A percentile compares a stretch with the other conserved stretches of the same genome.
Evolutionary conservation across 106 monocot species (phyloP).

Genomic region (Allium sativum): DNA sequence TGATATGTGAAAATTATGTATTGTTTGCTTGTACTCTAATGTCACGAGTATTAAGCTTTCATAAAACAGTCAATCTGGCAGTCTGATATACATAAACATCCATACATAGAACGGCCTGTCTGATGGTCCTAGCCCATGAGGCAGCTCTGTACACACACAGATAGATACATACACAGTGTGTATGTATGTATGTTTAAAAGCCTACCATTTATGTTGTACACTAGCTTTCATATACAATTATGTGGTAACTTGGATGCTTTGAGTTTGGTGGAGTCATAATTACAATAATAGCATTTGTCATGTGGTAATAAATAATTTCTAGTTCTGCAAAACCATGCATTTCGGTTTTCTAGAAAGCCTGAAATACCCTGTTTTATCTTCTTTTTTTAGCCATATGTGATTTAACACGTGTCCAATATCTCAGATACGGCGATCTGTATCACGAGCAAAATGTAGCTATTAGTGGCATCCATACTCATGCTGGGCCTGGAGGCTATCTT

Average conservation of each 20-base stretch:
- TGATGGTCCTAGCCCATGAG: too few relatives aligned
- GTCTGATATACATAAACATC: too few relatives aligned
- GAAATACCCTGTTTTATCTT: not conserved
- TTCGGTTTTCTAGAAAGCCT: not conserved
- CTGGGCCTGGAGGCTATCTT: constrained; percentile 95
- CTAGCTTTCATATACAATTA: too few relatives aligned
- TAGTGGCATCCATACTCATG: constrained; percentile 91
- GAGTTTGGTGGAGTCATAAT: not conserved
- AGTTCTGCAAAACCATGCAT: not conserved
- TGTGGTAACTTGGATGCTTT: not conserved
- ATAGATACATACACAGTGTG: too few relatives aligned
- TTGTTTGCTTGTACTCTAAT: too few relatives aligned
- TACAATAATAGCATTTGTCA: not conserved
- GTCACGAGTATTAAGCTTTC: too few relatives aligned
- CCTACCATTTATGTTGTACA: too few relatives aligned
- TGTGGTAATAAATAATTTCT: not conserved
- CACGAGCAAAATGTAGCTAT: constrained; percentile 78
- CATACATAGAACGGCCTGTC: too few relatives aligned
- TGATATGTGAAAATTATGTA: too few relatives aligned
- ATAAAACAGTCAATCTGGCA: too few relatives aligned
- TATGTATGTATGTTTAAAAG: too few relatives aligned
- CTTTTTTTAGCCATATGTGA: not conserved
- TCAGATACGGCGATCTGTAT: constrained; percentile 78
- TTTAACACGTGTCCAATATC: constrained; percentile 4
- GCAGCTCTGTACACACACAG: too few relatives aligned